Evolutionary conservation across 495 filamentous ascomycete species (phyloP).

Genomic region (Staphylotrichum tortipilum): DNA sequence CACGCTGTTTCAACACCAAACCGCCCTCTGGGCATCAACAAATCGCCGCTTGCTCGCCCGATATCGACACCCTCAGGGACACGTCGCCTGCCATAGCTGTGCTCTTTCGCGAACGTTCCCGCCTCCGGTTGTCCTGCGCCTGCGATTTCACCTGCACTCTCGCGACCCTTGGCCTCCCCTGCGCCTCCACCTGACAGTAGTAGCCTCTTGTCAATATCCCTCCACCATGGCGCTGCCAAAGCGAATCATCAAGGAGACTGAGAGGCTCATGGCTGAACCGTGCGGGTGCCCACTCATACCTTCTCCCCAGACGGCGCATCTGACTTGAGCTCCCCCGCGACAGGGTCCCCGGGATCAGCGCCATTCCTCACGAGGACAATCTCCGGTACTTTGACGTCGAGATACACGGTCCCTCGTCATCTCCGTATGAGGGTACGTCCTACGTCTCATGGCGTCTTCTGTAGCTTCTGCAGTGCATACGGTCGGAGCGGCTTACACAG

Average conservation of each 20-base stretch:
- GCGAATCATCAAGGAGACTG: conserved; percentile 96
- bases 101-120: no score
- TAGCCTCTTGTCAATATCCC: neutral
- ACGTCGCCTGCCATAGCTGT: no score
- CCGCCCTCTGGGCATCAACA: no score
- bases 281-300: conserved; percentile 37
- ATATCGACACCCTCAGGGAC: no score
- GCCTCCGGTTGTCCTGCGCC: no score
- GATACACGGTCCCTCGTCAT: conserved; percentile 89
- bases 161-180: neutral
- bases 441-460: neutral
- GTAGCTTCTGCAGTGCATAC: no score
- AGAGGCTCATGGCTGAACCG: conserved; percentile 94
- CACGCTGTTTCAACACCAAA: no score
- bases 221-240: conserved; percentile 71
- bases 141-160: no score
- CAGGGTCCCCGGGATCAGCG: conserved; percentile 93
- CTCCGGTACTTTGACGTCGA: conserved; percentile 95
- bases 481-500: conserved; percentile 1
- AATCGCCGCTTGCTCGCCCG: no score
- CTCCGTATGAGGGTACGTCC: conserved; percentile 76
- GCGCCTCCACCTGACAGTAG: neutral
- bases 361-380: conserved; percentile 97
- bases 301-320: neutral
- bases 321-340: conserved; percentile 15